Percentiles rank a stretch among this genome's conserved stretches.
These are phyloP conservation scores for Taxillus chinensis DNA, from an alignment of 164 flowering plant species.

Conservation along the genomic window DNA sequence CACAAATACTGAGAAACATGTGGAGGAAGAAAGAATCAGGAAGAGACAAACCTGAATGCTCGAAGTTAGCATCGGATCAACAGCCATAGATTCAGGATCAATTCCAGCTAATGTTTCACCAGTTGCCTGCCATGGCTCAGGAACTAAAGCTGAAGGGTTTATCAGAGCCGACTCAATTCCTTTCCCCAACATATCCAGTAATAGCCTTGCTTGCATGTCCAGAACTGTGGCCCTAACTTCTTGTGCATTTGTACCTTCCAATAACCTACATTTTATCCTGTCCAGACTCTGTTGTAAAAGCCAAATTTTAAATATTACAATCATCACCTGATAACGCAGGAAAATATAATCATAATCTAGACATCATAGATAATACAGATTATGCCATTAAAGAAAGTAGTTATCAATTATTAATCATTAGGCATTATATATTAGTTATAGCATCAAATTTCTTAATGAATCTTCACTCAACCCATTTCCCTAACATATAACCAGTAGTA, in stretches of 20 bases:
- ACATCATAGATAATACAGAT: too few relatives aligned
- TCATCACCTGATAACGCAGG: too few relatives aligned
- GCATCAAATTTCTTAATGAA: too few relatives aligned
- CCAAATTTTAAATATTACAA: background rate
- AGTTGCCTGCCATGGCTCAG: constrained; percentile 93
- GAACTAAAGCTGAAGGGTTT: constrained; percentile 76
- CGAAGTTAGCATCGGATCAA: constrained; percentile 74
- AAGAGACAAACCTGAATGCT: constrained; percentile 66
- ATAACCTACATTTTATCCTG: constrained; percentile 89
- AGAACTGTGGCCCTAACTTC: constrained; percentile 98
- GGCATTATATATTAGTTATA: too few relatives aligned
- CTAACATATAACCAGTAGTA: too few relatives aligned
- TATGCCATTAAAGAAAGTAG: too few relatives aligned
- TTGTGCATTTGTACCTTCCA: constrained; percentile 96
- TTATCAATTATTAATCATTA: too few relatives aligned
- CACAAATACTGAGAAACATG: too few relatives aligned
- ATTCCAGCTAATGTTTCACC: constrained; percentile 62
- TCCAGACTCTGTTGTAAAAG: constrained; percentile 63
- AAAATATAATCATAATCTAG: too few relatives aligned
- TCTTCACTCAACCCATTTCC: too few relatives aligned
- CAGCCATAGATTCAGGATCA: constrained; percentile 85
- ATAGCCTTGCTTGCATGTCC: constrained; percentile 96
- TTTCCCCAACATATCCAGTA: constrained; percentile 96
- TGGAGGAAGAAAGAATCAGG: background rate
- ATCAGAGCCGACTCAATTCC: constrained; percentile 95